Evolutionary conservation across 2,329 filamentous ascomycete species (phyloP).

Genomic region (Alternaria triticina): DNA sequence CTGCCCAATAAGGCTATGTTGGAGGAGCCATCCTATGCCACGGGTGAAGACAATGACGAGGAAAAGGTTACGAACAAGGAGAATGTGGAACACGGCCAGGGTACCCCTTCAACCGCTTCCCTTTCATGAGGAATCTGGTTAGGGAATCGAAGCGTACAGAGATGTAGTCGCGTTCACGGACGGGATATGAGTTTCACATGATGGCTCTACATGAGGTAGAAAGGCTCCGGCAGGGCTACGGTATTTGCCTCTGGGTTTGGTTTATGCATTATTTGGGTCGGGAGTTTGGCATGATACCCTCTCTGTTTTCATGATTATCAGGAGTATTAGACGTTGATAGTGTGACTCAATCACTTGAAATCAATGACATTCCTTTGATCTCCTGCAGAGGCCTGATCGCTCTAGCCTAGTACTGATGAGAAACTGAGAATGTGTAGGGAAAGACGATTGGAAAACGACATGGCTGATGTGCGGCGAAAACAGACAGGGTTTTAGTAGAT

Average conservation of each 20-base stretch:
- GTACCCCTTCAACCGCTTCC: neutral
- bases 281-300: constrained; percentile 3
- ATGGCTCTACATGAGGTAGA: neutral
- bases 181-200: neutral
- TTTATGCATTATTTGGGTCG: neutral
- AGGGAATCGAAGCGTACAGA: neutral
- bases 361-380: neutral
- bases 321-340: neutral
- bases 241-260: neutral
- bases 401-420: neutral
- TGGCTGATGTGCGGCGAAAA: neutral
- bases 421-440: neutral
- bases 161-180: neutral
- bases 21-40: neutral
- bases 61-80: neutral
- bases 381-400: neutral
- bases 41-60: neutral
- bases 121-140: neutral
- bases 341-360: neutral
- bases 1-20: neutral
- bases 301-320: neutral
- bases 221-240: neutral
- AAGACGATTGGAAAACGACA: neutral
- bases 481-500: neutral
- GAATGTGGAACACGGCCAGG: neutral